These are phyloP conservation scores for Lentinula edodes DNA, from an alignment of 768 basidiomycete genomes.

Conservation along the genomic window DNA sequence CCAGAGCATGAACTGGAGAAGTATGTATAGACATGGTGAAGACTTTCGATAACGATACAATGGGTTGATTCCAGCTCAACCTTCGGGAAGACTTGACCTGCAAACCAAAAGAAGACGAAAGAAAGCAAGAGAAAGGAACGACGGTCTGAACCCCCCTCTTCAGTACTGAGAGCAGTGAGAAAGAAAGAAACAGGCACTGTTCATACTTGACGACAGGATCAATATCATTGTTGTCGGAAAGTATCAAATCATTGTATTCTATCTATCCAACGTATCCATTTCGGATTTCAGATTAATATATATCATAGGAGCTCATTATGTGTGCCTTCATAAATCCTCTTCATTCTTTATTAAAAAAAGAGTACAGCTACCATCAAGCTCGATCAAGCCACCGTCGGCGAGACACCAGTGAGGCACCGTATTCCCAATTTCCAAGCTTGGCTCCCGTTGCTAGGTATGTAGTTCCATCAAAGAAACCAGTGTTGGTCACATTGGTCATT, in stretches of 20 bases:
- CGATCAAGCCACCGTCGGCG: neutral
- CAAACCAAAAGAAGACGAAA: constrained; percentile 1
- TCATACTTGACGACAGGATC: constrained; percentile 4
- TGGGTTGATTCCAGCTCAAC: constrained; percentile 7
- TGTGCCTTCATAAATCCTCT: too few species aligned
- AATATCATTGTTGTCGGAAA: neutral
- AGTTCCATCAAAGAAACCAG: too few species aligned
- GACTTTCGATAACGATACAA: neutral
- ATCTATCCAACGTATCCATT: too few species aligned
- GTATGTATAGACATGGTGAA: neutral
- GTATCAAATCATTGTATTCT: too few species aligned
- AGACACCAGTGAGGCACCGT: neutral
- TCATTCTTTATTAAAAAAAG: too few species aligned
- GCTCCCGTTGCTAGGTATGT: too few species aligned
- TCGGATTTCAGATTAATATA: constrained; percentile 1
- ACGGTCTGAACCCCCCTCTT: neutral
- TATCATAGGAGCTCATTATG: constrained; percentile 10
- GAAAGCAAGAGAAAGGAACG: neutral
- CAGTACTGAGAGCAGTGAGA: neutral
- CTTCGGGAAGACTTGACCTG: constrained; percentile 4
- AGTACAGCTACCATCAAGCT: too few species aligned
- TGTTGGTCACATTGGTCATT: neutral
- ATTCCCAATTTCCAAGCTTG: too few species aligned
- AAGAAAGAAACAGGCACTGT: neutral
- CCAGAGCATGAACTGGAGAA: neutral